Conservation (phyloP, 257 asterid genomes). For the Pogostemon cablin region DNA sequence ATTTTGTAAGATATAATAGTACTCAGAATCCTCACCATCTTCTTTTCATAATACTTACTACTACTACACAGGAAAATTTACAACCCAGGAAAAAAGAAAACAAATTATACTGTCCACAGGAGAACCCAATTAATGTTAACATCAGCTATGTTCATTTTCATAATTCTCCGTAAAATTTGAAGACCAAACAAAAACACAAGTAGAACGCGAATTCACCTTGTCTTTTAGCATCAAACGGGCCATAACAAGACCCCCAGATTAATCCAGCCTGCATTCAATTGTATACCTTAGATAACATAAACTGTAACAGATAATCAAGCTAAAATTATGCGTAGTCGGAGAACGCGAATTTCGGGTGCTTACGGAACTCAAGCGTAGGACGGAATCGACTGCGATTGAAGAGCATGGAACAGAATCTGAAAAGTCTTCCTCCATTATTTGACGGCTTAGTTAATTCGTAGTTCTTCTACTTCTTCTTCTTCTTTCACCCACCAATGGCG, state of each 20-base stretch:
- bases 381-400: slow-evolving; percentile 71
- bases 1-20: not conserved
- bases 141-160: not conserved
- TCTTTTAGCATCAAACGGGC: slow-evolving; percentile 64
- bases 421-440: slow-evolving; percentile 49
- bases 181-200: slow-evolving; percentile 2
- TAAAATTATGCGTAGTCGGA: not conserved
- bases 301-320: not conserved
- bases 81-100: not conserved
- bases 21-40: slow-evolving; percentile 1
- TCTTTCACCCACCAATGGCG: slow-evolving; percentile 16
- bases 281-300: not conserved
- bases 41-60: not conserved
- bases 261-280: slow-evolving; percentile 67
- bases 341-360: slow-evolving; percentile 20
- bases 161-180: slow-evolving; percentile 6
- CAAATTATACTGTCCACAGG: not conserved
- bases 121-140: slow-evolving; percentile 2
- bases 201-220: slow-evolving; percentile 39
- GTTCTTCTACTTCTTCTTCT: not conserved
- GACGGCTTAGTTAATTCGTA: not conserved
- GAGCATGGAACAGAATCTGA: slow-evolving; percentile 64
- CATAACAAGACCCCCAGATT: slow-evolving; percentile 82
- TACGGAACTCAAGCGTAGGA: slow-evolving; percentile 67
- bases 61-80: not conserved